Percentiles rank a stretch among this genome's conserved stretches.
Evolutionary conservation across 148 eudicot species (phyloP).

Genomic region (Pouteria glomerata): DNA sequence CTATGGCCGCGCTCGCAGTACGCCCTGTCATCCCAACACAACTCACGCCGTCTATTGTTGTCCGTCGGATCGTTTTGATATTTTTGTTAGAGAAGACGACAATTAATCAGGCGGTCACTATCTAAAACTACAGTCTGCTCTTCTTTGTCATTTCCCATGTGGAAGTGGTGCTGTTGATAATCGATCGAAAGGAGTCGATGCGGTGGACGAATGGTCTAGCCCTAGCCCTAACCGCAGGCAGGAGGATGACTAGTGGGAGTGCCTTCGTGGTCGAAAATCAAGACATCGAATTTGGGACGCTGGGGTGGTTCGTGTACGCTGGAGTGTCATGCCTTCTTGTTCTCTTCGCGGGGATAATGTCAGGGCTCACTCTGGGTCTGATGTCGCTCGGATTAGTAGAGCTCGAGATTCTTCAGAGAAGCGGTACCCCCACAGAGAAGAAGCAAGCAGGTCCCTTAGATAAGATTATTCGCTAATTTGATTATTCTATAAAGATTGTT

Average conservation of each 20-base stretch:
- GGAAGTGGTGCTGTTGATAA: no score
- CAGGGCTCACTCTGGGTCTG: constrained; percentile 79
- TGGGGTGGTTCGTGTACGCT: constrained; percentile 66
- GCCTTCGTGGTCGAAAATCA: constrained; percentile 15
- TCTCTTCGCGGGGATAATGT: constrained; percentile 89
- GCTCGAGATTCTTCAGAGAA: constrained; percentile 79
- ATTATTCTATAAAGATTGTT: not conserved
- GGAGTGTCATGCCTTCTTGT: constrained; percentile 64
- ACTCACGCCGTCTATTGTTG: no score
- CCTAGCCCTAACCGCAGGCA: constrained; percentile 11
- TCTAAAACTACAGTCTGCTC: no score
- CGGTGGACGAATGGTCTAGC: constrained; percentile 18
- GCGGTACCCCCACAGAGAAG: constrained; percentile 67
- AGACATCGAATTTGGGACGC: constrained; percentile 50
- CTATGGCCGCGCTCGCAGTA: no score
- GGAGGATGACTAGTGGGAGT: constrained; percentile 1
- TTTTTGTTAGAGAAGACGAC: no score
- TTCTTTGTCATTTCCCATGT: no score
- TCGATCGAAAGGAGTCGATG: constrained; percentile 12
- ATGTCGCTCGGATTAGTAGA: constrained; percentile 92
- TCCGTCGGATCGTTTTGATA: no score
- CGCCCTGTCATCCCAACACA: no score
- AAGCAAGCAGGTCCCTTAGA: constrained; percentile 72
- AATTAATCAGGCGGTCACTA: no score
- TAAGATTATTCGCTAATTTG: not conserved